Base-by-base conservation (phyloP, 805 yeast species). In the Cyberlindnera xylosilytica region DNA sequence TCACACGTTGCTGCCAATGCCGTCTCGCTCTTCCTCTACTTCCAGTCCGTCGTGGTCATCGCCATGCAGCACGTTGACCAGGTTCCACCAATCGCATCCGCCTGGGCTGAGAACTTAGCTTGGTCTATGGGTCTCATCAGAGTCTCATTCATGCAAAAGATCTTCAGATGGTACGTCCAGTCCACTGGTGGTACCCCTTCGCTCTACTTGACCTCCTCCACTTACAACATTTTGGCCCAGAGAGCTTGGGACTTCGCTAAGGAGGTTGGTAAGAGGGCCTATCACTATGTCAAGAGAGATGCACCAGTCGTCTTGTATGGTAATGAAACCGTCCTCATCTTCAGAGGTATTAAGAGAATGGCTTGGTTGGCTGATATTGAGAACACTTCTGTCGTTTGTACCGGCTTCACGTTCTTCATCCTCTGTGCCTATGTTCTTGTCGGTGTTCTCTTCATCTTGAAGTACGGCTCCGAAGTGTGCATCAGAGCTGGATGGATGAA, bases 51-150 rank as follows among this genome's bases (percentile, higher is more conserved):
- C 24, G 95, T 86, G 26, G 79, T 89, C 39, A 80, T 89, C 34
- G 72, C 83, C 22, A 87, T 90, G 96, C 77, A 82, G 61, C 83
- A 84, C 48, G 96, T 88, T 36, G 87, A 83, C 56, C 71, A 83
- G 44, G 82, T 87, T 5, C 97, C 97, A 8, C 97, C 97, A 15
- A 87, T 90, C 56, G 97, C 96, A 8, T 74, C 85, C 11, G 81
- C 96, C 9, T 90, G 97, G 97, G 71, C 89, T 6, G 95, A 87
- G 62, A 89, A 90, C 58, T 70, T 90, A 57, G 89, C 88, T 22
- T 90, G 97, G 97, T 87, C 96, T 2, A 86, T 90, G 85, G 97
- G 97, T 2, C 71, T 90, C 46, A 87, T 90, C 53, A 71, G 83
- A 60, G 76, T 85, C 31, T 56, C 58, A 3, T 90, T 89, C 60